Conservation (phyloP, 345 rosid species). For the Cardamine chenopodiifolia region DNA sequence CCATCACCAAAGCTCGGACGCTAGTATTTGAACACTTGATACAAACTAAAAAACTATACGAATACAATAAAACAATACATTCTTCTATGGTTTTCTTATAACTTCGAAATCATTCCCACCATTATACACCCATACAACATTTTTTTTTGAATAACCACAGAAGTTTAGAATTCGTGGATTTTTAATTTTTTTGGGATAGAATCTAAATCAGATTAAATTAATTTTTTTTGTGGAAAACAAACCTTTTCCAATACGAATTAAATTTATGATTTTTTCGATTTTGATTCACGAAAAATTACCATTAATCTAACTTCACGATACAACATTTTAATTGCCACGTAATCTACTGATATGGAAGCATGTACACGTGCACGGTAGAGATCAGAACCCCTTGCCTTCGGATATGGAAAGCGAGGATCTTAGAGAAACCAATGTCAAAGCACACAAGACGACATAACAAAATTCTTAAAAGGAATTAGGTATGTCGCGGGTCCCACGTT, state of each 20-base stretch:
- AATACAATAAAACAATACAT: background rate
- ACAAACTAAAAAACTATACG: background rate
- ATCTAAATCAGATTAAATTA: too few relatives aligned
- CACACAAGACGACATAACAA: slow-evolving; percentile 30
- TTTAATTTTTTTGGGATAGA: too few relatives aligned
- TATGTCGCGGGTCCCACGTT: slow-evolving; percentile 27
- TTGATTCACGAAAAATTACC: too few relatives aligned
- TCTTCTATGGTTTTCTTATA: background rate
- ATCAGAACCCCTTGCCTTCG: slow-evolving; percentile 18
- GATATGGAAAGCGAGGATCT: slow-evolving; percentile 44
- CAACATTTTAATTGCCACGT: slow-evolving; percentile 5
- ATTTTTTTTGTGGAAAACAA: too few relatives aligned
- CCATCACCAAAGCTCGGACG: background rate
- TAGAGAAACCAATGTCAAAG: slow-evolving; percentile 31
- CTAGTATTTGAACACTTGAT: background rate
- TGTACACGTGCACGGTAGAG: slow-evolving; percentile 26
- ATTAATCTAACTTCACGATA: too few relatives aligned
- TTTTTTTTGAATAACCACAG: too few relatives aligned
- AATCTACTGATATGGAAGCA: slow-evolving; percentile 1
- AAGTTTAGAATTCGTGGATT: too few relatives aligned
- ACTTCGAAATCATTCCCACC: slow-evolving; percentile 26
- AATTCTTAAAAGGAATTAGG: slow-evolving; percentile 24
- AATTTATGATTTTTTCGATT: too few relatives aligned
- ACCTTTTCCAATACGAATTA: too few relatives aligned
- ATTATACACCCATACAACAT: background rate